phyloP scores from a whole-genome alignment of 129 eudicot genomes.

The Ambrosia trifida region DNA sequence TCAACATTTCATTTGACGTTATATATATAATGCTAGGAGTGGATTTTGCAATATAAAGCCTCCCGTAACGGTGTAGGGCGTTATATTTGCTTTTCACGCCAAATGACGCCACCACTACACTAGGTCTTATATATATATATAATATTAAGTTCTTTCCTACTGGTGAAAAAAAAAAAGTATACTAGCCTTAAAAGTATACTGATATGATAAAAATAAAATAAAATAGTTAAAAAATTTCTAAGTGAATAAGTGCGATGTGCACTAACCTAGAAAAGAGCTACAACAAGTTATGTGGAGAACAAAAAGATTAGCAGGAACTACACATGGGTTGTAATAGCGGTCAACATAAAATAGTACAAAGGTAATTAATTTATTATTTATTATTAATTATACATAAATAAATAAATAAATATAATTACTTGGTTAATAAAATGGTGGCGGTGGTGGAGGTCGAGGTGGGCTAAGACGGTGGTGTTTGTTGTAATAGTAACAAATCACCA shows the following conservation, averaged over 20 bases:
- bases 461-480: slow-evolving; percentile 22
- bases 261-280: slow-evolving; percentile 30
- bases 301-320: slow-evolving; percentile 35
- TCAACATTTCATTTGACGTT: too few relatives aligned
- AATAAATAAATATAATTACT: slow-evolving; percentile 12
- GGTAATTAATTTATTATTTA: neutral
- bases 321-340: slow-evolving; percentile 27
- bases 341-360: slow-evolving; percentile 41
- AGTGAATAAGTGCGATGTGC: slow-evolving; percentile 25
- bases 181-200: too few relatives aligned
- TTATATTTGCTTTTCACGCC: too few relatives aligned
- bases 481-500: slow-evolving; percentile 22
- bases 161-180: too few relatives aligned
- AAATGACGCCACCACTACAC: too few relatives aligned
- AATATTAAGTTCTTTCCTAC: too few relatives aligned
- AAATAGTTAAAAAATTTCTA: neutral
- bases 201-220: neutral
- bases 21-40: too few relatives aligned
- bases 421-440: slow-evolving; percentile 16
- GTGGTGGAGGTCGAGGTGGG: slow-evolving; percentile 18
- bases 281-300: slow-evolving; percentile 20
- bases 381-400: neutral
- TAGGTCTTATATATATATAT: too few relatives aligned
- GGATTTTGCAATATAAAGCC: too few relatives aligned
- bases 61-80: too few relatives aligned